These are phyloP conservation scores for Scolecobasidium constrictum DNA, from an alignment of 2,329 filamentous ascomycete genomes.

Conservation along the genomic window DNA sequence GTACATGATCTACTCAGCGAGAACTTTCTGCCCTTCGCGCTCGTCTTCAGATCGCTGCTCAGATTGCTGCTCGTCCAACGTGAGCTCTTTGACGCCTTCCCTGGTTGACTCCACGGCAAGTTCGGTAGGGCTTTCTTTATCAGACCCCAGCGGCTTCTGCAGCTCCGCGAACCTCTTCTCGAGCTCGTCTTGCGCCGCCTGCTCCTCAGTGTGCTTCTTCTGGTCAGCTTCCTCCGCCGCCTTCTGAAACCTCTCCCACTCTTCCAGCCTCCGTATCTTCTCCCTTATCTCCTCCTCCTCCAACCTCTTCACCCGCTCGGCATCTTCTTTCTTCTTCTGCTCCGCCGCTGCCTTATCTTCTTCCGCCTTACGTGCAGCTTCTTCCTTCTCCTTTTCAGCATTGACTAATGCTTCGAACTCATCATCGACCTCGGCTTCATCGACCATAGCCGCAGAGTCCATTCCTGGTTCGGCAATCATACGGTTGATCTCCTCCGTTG, in stretches of 20 bases:
- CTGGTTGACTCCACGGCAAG: background rate
- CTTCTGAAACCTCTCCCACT: slow-evolving; percentile 3
- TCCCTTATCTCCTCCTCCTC: slow-evolving; percentile 22
- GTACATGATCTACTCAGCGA: background rate
- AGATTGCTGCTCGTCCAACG: too few relatives aligned
- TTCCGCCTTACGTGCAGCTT: slow-evolving; percentile 48
- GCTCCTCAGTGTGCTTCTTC: slow-evolving; percentile 2
- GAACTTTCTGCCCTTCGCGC: background rate
- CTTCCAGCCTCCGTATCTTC: slow-evolving; percentile 13
- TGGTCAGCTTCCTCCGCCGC: background rate
- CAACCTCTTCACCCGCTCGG: slow-evolving; percentile 42
- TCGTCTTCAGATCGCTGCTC: too few relatives aligned
- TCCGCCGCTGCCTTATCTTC: slow-evolving; percentile 37
- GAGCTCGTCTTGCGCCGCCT: background rate
- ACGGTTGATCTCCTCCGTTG: slow-evolving; percentile 62
- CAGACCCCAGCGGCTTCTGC: background rate
- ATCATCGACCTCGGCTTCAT: slow-evolving; percentile 78
- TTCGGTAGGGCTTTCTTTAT: background rate
- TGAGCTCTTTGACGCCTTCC: background rate
- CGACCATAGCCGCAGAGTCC: slow-evolving; percentile 39
- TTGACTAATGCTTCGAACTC: slow-evolving; percentile 69
- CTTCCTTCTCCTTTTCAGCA: slow-evolving; percentile 50
- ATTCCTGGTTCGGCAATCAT: slow-evolving; percentile 55
- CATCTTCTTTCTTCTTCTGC: slow-evolving; percentile 40
- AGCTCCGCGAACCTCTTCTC: background rate